A percentile compares a stretch with the other conserved stretches of the same genome.
These are phyloP conservation scores for Fusarium sp. DNA, from an alignment of 2,329 filamentous ascomycete species.

Conservation along the genomic window DNA sequence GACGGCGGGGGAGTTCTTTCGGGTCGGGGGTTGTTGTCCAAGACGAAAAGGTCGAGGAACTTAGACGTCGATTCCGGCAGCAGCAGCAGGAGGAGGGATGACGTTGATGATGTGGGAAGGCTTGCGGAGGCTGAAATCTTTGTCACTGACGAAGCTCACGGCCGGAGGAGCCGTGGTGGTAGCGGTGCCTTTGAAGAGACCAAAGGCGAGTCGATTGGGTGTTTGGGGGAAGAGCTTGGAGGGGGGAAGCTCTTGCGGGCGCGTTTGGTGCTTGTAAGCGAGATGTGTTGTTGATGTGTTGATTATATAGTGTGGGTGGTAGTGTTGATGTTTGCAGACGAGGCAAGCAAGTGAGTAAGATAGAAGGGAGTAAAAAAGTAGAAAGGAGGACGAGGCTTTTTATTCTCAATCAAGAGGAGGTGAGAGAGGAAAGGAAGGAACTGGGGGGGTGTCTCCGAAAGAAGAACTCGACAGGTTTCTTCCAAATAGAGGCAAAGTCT, in stretches of 20 bases:
- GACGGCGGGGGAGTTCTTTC: slow-evolving; percentile 60
- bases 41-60: slow-evolving; percentile 58
- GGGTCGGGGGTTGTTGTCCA: slow-evolving; percentile 57
- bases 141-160: slow-evolving; percentile 68
- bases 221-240: background rate
- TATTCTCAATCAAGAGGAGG: slow-evolving; percentile 21
- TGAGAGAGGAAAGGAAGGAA: background rate
- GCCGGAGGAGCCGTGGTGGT: slow-evolving; percentile 69
- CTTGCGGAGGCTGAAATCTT: slow-evolving; percentile 73
- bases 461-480: slow-evolving; percentile 13
- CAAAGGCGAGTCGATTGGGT: slow-evolving; percentile 62
- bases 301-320: background rate
- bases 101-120: slow-evolving; percentile 72
- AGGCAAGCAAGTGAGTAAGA: background rate
- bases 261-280: background rate
- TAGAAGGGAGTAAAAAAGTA: background rate
- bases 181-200: slow-evolving; percentile 69
- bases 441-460: background rate
- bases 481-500: slow-evolving; percentile 15
- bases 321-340: background rate
- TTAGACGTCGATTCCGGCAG: slow-evolving; percentile 58
- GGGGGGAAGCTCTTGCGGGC: background rate
- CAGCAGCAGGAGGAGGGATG: slow-evolving; percentile 63
- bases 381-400: slow-evolving; percentile 22
- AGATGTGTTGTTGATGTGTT: background rate